Evolutionary conservation across 2,329 filamentous ascomycete species (phyloP).

Genomic region (Zasmidium cellare): DNA sequence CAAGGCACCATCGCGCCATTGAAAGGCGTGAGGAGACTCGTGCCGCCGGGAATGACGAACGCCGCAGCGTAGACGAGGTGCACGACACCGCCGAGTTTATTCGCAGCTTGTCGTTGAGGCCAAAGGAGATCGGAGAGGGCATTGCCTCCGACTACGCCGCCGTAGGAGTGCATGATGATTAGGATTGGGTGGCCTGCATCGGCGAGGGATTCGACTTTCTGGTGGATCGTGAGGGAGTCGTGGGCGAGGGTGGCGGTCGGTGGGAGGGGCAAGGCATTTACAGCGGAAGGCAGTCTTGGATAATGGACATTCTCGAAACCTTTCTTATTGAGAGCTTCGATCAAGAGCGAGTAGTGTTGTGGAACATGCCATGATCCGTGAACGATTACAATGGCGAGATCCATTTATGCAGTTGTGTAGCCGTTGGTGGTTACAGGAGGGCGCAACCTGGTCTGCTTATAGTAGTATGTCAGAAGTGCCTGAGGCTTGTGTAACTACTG

Average conservation of each 20-base stretch:
- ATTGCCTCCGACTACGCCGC: constrained; percentile 37
- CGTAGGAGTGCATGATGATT: constrained; percentile 38
- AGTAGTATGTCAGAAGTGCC: too few species aligned
- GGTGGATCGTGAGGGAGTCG: constrained; percentile 6
- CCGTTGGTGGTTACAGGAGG: too few species aligned
- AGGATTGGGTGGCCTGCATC: constrained; percentile 30
- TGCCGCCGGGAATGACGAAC: constrained; percentile 26
- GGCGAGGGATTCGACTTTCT: constrained; percentile 5
- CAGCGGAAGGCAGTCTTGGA: constrained; percentile 1
- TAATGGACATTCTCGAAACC: not conserved
- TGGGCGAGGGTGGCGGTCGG: constrained; percentile 2
- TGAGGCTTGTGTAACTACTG: too few species aligned
- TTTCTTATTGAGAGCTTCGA: constrained; percentile 13
- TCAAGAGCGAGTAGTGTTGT: constrained; percentile 19
- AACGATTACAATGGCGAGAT: constrained; percentile 25
- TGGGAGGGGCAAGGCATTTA: not conserved
- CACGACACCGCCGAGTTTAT: constrained; percentile 36
- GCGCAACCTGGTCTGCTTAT: too few species aligned
- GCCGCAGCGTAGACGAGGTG: constrained; percentile 37
- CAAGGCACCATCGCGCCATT: not conserved
- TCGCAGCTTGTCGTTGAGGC: constrained; percentile 27
- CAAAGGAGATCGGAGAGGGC: constrained; percentile 33
- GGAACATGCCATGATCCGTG: constrained; percentile 27
- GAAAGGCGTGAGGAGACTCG: constrained; percentile 1
- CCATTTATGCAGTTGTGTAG: not conserved